phyloP scores from a whole-genome alignment of 2,329 filamentous ascomycete species.

The Exophiala mesophila region DNA sequence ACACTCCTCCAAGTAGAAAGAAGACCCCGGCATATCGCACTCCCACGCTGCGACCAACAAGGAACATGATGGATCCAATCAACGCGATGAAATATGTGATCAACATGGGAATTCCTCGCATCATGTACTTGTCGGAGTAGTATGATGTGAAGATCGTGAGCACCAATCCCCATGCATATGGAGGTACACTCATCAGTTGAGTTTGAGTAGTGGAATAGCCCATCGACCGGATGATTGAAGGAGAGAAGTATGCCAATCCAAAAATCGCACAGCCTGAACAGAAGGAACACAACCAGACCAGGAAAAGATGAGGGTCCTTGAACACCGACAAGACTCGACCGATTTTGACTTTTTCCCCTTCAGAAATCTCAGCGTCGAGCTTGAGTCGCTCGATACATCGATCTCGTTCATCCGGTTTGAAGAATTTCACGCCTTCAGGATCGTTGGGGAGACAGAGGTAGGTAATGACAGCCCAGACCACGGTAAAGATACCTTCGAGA shows the following conservation, averaged over 20 bases:
- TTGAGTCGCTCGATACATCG: conserved; percentile 42
- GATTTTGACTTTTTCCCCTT: conserved; percentile 38
- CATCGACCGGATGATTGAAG: conserved; percentile 30
- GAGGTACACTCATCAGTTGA: conserved; percentile 24
- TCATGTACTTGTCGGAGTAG: conserved; percentile 32
- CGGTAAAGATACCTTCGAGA: conserved; percentile 51
- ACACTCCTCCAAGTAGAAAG: conserved; percentile 32
- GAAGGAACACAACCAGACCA: conserved; percentile 61
- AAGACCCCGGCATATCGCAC: conserved; percentile 36
- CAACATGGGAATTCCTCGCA: conserved; percentile 32
- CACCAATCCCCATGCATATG: conserved; percentile 16
- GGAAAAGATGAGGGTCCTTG: conserved; percentile 24
- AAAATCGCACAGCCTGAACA: conserved; percentile 60
- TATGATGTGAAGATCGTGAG: conserved; percentile 32
- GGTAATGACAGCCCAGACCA: conserved; percentile 37
- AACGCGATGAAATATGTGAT: conserved; percentile 30
- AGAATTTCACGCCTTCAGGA: conserved; percentile 31
- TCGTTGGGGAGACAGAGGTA: conserved; percentile 43
- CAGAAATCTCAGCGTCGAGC: conserved; percentile 32
- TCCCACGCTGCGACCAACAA: conserved; percentile 28
- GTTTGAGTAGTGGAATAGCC: conserved; percentile 28
- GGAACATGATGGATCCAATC: conserved; percentile 34
- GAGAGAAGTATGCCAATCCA: conserved; percentile 6
- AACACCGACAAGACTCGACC: conserved; percentile 38
- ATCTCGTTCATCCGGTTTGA: conserved; percentile 35